Conservation (phyloP, 495 filamentous ascomycete genomes). For the Cercophora samala region DNA sequence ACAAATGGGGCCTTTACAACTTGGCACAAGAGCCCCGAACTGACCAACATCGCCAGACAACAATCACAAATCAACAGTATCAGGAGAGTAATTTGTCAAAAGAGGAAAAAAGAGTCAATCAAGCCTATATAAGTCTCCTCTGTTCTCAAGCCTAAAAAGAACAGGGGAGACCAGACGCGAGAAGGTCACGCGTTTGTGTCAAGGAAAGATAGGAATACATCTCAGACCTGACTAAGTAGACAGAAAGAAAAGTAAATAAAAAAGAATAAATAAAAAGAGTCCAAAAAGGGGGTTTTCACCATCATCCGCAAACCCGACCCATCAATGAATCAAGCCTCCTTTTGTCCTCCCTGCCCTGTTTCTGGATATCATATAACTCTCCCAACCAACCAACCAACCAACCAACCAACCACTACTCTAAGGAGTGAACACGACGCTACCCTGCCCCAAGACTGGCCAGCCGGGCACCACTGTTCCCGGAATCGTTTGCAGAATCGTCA, state of each 20-base stretch:
- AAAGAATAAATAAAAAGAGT: slow-evolving; percentile 8
- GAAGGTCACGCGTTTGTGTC: neutral
- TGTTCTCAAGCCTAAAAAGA: neutral
- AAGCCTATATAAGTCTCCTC: neutral
- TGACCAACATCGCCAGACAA: neutral
- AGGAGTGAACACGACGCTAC: slow-evolving; percentile 19
- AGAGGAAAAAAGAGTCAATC: slow-evolving; percentile 2
- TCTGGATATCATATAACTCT: neutral
- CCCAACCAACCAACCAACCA: too few relatives aligned
- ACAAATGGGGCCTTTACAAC: too few relatives aligned
- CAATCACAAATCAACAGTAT: neutral
- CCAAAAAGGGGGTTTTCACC: slow-evolving; percentile 4
- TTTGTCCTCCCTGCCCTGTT: neutral
- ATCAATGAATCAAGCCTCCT: neutral
- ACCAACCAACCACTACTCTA: slow-evolving; percentile 45
- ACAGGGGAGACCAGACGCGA: neutral
- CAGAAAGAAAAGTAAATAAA: slow-evolving; percentile 8
- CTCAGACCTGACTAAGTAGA: neutral
- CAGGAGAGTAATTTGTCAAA: neutral
- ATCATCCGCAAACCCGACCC: slow-evolving; percentile 1
- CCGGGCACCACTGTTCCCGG: slow-evolving; percentile 19
- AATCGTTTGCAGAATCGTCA: slow-evolving; percentile 22
- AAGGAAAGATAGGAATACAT: slow-evolving; percentile 4
- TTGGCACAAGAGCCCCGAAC: too few relatives aligned
- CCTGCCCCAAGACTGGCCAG: slow-evolving; percentile 26